Percentiles rank a stretch among this genome's conserved stretches.
Conservation (phyloP, 441 rosid genomes). For the Populus trichocarpa region DNA sequence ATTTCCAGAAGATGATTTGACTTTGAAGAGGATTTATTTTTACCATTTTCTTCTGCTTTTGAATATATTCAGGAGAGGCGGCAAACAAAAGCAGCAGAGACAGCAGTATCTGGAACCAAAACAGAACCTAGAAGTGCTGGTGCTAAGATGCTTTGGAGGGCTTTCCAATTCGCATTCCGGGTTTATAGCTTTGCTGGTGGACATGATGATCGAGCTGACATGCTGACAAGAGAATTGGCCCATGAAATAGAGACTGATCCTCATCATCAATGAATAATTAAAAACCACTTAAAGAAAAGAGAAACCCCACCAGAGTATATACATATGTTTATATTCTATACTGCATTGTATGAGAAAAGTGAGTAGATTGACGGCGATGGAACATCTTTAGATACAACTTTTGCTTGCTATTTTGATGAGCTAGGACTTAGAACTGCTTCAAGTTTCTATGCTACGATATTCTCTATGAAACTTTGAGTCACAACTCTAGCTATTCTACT, state of each 20-base stretch:
- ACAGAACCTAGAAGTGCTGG: constrained; percentile 15
- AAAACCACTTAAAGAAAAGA: background rate
- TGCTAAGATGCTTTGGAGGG: constrained; percentile 50
- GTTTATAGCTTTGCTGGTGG: constrained; percentile 61
- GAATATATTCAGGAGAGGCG: constrained; percentile 38
- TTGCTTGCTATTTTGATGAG: constrained; percentile 1
- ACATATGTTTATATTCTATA: background rate
- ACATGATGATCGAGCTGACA: constrained; percentile 55
- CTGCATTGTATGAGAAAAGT: background rate
- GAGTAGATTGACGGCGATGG: background rate
- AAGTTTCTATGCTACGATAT: background rate
- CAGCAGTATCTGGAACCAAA: background rate
- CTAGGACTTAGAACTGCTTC: constrained; percentile 5
- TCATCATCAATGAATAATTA: constrained; percentile 15
- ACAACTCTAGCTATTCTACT: background rate
- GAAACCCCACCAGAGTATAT: background rate
- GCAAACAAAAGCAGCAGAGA: constrained; percentile 33
- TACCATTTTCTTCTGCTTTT: background rate
- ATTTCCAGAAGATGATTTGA: background rate
- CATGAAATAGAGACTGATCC: constrained; percentile 41
- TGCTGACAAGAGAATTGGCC: constrained; percentile 47
- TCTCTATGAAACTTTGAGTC: background rate
- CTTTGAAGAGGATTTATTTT: background rate
- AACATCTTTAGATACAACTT: background rate
- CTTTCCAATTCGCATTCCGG: constrained; percentile 53